phyloP scores from a whole-genome alignment of 179 eudicot species.

The Gypsophila paniculata region DNA sequence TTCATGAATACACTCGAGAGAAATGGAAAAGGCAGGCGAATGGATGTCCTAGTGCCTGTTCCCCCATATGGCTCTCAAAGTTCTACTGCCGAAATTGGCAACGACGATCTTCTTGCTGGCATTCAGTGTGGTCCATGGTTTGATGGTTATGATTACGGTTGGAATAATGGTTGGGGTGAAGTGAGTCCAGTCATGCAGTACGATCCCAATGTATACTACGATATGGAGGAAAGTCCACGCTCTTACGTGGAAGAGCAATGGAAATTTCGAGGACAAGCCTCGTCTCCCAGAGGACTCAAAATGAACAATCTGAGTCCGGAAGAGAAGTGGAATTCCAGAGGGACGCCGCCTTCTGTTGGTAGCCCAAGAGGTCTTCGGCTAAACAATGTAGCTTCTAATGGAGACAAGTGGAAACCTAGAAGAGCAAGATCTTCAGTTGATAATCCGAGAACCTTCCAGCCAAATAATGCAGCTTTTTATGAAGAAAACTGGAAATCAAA shows the following conservation, averaged over 20 bases:
- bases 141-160: constrained; percentile 27
- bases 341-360: constrained; percentile 1
- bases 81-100: constrained; percentile 18
- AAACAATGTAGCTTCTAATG: constrained; percentile 12
- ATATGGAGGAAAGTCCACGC: constrained; percentile 15
- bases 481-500: constrained; percentile 21
- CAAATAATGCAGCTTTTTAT: constrained; percentile 3
- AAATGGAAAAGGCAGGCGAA: constrained; percentile 30
- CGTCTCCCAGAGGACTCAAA: neutral
- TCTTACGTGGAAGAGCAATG: constrained; percentile 5
- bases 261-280: neutral
- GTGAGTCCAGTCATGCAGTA: constrained; percentile 22
- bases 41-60: constrained; percentile 35
- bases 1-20: constrained; percentile 34
- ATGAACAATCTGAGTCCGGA: neutral
- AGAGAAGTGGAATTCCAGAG: constrained; percentile 11
- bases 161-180: constrained; percentile 26
- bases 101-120: constrained; percentile 26
- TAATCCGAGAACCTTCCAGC: constrained; percentile 5
- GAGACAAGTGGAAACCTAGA: constrained; percentile 14
- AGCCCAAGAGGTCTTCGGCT: constrained; percentile 6
- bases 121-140: constrained; percentile 32
- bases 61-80: constrained; percentile 25
- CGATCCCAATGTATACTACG: constrained; percentile 22
- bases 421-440: constrained; percentile 8